Evolutionary conservation across 345 rosid genomes (phyloP).

Genomic region (Mallotus nudiflorus): DNA sequence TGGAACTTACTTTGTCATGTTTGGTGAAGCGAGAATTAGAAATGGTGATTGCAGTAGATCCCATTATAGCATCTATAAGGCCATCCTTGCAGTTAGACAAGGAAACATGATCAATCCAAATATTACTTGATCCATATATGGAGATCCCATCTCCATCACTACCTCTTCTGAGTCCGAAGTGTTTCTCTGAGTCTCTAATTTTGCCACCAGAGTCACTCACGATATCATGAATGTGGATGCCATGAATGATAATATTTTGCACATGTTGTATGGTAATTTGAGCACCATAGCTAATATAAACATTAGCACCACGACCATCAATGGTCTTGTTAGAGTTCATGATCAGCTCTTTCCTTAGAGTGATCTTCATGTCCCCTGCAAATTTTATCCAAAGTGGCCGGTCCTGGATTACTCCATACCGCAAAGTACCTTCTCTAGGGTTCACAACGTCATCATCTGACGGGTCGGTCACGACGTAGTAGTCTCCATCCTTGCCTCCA

Average conservation of each 20-base stretch:
- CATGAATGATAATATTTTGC: constrained; percentile 32
- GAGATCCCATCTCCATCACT: constrained; percentile 51
- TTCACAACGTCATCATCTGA: constrained; percentile 25
- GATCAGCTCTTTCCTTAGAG: constrained; percentile 23
- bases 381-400: constrained; percentile 33
- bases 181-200: constrained; percentile 31
- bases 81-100: constrained; percentile 44
- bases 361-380: constrained; percentile 24
- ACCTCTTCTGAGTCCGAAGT: constrained; percentile 19
- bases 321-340: constrained; percentile 26
- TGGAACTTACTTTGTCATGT: constrained; percentile 26
- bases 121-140: constrained; percentile 31
- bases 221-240: constrained; percentile 20
- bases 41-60: constrained; percentile 47
- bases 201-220: constrained; percentile 22
- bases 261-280: constrained; percentile 25
- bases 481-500: constrained; percentile 22
- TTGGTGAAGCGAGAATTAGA: constrained; percentile 45
- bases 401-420: constrained; percentile 31
- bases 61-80: constrained; percentile 38
- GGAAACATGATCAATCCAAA: constrained; percentile 51
- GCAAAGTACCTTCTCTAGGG: constrained; percentile 29
- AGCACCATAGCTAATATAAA: constrained; percentile 24
- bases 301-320: constrained; percentile 30
- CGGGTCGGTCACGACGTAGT: constrained; percentile 21